Evolutionary conservation across 1,284 basidiomycete genomes (phyloP), one percentile per base, ranked within the genome.

Genomic region (Neolentinus lepideus): DNA sequence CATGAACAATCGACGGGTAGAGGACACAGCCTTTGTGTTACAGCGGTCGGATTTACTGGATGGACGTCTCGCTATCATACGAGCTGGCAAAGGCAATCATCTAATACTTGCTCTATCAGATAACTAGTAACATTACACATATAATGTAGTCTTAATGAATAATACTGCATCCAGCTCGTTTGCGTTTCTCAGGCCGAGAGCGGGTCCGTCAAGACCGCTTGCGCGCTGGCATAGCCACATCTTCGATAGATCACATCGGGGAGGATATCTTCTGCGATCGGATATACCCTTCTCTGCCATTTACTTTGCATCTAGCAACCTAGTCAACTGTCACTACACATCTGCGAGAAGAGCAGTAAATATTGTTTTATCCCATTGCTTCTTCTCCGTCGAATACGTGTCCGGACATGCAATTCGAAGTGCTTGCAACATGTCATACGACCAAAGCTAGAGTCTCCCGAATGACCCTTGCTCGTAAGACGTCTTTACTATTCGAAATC

Each of bases 51-150:
- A 87, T 60, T 72, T 95, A 35, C 71, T 94, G 14, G 84, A 86
- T 60, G 75, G 71, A 10, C 76, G 76, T 38, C 64, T 94, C 4
- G 81, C 79, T 10, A 79, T 95, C 56, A 61, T 95, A 22, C 79
- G 88, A 51, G 80, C 83, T 29, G 93, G 93, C 3, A 92, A 87
- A 69, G 83, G 87, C 59, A 88, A 85, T 53, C 75, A 87, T 56
- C 69, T 84, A n/a, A 76, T 94, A 50, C 66, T 93, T 3, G 80
- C 68, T 3, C 51, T 50, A 16, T 43, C 38, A 16, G 38, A 43
- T 9, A 9, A 35, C 16, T 35, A 35, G 33, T 16, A 9, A 16
- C 9, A 9, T 9, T 16, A 35, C 16, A 16, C 16, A 35, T 35
- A 35, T 35, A 35, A 9, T 35, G 33, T 16, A 35, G 33, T 35